Evolutionary conservation across 805 yeast species (phyloP), one percentile per base, ranked within the genome.

Genomic region (Lipomyces chichibuensis): DNA sequence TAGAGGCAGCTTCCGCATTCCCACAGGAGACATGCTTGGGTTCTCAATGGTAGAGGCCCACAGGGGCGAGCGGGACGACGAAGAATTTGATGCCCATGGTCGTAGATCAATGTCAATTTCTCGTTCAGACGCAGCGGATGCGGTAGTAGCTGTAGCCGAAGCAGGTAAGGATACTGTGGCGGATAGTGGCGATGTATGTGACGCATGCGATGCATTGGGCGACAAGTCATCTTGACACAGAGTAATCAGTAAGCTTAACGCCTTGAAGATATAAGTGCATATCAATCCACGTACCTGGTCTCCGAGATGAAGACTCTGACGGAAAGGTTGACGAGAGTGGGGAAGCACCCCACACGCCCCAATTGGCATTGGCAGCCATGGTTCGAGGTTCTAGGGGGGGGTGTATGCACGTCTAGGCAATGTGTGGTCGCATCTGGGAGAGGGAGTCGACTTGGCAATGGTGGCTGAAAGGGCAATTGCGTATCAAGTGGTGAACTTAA

Each of bases 341-440:
- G 52, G 69, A 63, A 59, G 67, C 66, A 60, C 70, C 70, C 70
- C 70, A 67, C 37, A 67, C 62, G 61, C 69, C 70, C 70, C 70
- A 67, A 64, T 64, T 65, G 27, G 70, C 67, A 62, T 67, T 67
- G 11, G 70, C 65, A 59, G 70, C 66, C 70, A 67, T 67, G 17
- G 64, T 43, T 43, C 49, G 23, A 43, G 49, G 43, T 37, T 43
- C 49, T n/a, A 43, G 49, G 49, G 49, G 49, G 49, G 23, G 20
- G 32, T 29, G 32, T n/a, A 23, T n/a, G 11, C 3, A 43, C 23
- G 49, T 17, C 23, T 43, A 43, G 20, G 49, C 49, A 3, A 43
- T 3, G 49, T 43, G 20, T 17, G 49, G 49, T 17, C 49, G 49
- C 49, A 43, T 43, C 49, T 43, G 49, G 49, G 49, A 43, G 17